A percentile compares a stretch with the other conserved stretches of the same genome.
phyloP scores from a whole-genome alignment of 202 grass and related monocot species.

The Schoenoplectus triqueter region DNA sequence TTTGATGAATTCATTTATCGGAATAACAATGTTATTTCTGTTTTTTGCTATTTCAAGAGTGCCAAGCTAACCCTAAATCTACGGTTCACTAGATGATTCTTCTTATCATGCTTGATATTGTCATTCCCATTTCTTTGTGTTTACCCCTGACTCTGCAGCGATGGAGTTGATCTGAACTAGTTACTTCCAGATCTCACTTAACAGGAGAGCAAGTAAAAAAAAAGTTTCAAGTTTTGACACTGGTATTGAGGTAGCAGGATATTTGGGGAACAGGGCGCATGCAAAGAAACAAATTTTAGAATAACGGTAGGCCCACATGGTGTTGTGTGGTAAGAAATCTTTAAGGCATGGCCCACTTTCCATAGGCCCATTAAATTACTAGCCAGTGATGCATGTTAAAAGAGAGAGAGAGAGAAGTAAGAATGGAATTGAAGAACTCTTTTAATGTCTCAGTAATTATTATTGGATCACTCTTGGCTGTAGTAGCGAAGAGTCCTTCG shows the following conservation, averaged over 20 bases:
- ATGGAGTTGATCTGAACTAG: background rate
- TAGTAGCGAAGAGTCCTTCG: background rate
- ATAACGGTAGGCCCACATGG: constrained; percentile 8
- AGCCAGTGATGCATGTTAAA: constrained; percentile 17
- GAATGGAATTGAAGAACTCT: constrained; percentile 7
- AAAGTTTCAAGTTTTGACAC: background rate
- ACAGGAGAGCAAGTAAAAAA: background rate
- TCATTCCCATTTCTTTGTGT: too few species aligned
- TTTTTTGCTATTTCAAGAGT: too few species aligned
- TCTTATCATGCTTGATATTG: too few species aligned
- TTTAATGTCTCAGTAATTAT: background rate
- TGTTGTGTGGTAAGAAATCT: constrained; percentile 8
- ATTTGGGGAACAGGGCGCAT: constrained; percentile 29
- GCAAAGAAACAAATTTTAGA: constrained; percentile 22
- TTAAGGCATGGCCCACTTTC: constrained; percentile 26
- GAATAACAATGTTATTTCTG: too few species aligned
- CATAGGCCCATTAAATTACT: constrained; percentile 26
- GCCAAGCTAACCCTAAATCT: too few species aligned
- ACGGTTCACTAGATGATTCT: too few species aligned
- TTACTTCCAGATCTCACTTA: constrained; percentile 9
- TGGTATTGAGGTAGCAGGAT: constrained; percentile 14
- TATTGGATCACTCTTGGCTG: background rate
- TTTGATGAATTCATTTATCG: too few species aligned
- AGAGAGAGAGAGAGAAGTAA: background rate
- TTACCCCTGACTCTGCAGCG: background rate